These are phyloP conservation scores for Amanita exitialis DNA, from an alignment of 768 basidiomycete genomes.

Conservation along the genomic window DNA sequence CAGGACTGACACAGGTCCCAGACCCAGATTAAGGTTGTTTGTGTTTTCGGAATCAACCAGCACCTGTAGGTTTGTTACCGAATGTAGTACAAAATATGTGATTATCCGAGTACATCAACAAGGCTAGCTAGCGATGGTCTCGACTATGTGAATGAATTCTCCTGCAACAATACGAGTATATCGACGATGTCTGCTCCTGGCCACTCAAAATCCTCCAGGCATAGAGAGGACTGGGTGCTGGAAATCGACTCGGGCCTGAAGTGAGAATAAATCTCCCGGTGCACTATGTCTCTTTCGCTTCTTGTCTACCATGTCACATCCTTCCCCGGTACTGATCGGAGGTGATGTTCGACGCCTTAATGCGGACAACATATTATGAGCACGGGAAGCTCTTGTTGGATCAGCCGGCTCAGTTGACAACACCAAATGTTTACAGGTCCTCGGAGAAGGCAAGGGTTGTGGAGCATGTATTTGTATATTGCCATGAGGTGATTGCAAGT, in stretches of 20 bases:
- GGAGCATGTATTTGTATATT: not conserved
- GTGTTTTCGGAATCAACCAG: not conserved
- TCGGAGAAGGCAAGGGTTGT: not conserved
- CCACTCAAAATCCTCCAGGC: conserved; percentile 45
- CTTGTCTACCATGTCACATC: conserved; percentile 17
- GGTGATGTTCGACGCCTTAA: conserved; percentile 47
- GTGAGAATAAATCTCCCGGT: conserved; percentile 46
- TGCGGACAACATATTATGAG: conserved; percentile 50
- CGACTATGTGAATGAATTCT: not conserved
- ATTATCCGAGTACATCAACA: not conserved
- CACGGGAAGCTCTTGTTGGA: conserved; percentile 19
- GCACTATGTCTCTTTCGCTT: conserved; percentile 49
- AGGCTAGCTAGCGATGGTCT: not conserved
- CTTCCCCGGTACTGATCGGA: conserved; percentile 18
- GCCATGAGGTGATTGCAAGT: not conserved
- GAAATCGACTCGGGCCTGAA: conserved; percentile 41
- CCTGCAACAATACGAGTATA: not conserved
- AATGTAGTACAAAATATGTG: not conserved
- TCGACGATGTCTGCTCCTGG: not conserved
- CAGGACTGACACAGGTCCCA: not conserved
- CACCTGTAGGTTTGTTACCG: not conserved
- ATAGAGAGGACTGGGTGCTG: conserved; percentile 47
- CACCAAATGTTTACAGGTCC: not conserved
- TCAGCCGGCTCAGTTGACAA: not conserved
- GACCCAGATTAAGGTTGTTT: not conserved